These are phyloP conservation scores for Aspergillus carlsbadensis DNA, from an alignment of 495 filamentous ascomycete genomes.

Conservation along the genomic window DNA sequence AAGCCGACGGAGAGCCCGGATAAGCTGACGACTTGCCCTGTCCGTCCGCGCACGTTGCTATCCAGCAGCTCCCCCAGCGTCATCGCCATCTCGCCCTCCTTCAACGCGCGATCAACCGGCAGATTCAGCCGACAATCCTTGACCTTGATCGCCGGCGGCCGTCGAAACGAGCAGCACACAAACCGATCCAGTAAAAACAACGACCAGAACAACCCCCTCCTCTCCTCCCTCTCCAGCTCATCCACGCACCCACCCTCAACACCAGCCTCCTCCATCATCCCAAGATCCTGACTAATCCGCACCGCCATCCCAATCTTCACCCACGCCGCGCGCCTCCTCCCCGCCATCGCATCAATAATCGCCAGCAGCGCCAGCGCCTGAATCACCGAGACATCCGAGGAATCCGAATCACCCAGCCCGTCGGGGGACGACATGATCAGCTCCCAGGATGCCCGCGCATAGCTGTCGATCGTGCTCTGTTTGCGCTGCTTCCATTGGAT, in stretches of 20 bases:
- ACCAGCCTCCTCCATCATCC: constrained; percentile 29
- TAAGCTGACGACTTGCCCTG: neutral
- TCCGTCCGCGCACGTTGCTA: too few relatives aligned
- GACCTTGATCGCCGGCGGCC: constrained; percentile 28
- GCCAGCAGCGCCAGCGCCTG: constrained; percentile 30
- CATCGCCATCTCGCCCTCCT: too few relatives aligned
- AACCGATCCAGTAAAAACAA: constrained; percentile 34
- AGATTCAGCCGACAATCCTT: constrained; percentile 24
- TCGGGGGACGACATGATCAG: constrained; percentile 18
- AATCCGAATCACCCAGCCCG: constrained; percentile 15
- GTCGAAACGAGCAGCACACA: constrained; percentile 27
- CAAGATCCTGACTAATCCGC: constrained; percentile 30
- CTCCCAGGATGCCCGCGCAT: constrained; percentile 30
- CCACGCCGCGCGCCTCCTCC: constrained; percentile 26
- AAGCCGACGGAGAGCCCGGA: constrained; percentile 21
- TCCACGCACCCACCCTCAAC: neutral
- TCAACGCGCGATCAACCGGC: constrained; percentile 4
- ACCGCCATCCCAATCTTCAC: constrained; percentile 35
- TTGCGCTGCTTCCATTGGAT: constrained; percentile 23
- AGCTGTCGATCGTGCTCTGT: constrained; percentile 22
- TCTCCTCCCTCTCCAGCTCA: constrained; percentile 26
- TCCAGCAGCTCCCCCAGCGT: too few relatives aligned
- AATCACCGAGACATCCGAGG: constrained; percentile 23
- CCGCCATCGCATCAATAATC: constrained; percentile 33
- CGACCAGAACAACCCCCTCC: constrained; percentile 34